Conservation (phyloP, 257 asterid genomes). For the Solanum chmielewskii region DNA sequence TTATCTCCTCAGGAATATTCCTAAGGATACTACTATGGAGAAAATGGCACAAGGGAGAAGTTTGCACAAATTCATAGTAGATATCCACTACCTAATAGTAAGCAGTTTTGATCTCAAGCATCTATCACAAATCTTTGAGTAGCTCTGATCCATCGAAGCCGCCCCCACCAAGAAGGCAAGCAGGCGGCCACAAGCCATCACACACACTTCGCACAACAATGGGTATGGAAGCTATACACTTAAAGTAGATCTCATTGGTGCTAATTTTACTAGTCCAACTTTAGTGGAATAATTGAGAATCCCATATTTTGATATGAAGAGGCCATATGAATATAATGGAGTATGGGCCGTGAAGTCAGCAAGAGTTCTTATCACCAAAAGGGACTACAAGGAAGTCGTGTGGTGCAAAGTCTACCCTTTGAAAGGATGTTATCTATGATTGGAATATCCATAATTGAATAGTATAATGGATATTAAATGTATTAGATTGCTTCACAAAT, state of each 20-base stretch:
- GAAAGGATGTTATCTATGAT: neutral
- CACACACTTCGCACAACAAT: neutral
- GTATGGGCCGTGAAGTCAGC: neutral
- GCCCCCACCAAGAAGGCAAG: neutral
- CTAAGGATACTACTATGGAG: neutral
- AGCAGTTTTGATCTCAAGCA: neutral
- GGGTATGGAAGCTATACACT: neutral
- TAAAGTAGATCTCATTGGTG: neutral
- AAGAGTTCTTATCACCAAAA: neutral
- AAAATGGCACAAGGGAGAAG: neutral
- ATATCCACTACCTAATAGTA: neutral
- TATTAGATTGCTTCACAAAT: neutral
- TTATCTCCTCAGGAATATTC: neutral
- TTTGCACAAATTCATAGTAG: neutral
- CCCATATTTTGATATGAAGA: neutral
- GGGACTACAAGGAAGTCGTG: neutral
- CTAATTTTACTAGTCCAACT: neutral
- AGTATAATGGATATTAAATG: neutral
- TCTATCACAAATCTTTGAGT: neutral
- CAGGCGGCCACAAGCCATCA: neutral
- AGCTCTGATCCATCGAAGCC: neutral
- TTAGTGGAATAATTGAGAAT: neutral
- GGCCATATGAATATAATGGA: neutral
- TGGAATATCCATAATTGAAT: neutral
- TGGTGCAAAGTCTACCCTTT: neutral